Conservation (phyloP, 2,329 filamentous ascomycete genomes). For the Penicillium hesseltinei region DNA sequence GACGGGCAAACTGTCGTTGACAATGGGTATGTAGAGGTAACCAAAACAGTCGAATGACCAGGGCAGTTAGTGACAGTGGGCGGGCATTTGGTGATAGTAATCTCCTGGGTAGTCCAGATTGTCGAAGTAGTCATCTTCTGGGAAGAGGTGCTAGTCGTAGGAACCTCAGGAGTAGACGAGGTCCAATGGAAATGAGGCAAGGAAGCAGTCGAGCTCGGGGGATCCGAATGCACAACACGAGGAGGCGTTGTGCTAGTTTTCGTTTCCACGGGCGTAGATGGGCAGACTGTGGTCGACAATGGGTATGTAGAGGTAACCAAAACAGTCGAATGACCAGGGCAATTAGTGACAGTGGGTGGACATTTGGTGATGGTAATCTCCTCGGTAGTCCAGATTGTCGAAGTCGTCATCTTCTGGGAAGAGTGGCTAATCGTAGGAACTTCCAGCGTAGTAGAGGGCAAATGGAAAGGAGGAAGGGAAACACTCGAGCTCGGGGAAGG, state of each 20-base stretch:
- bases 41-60: slow-evolving; percentile 45
- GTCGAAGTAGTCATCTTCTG: slow-evolving; percentile 27
- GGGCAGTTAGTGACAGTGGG: slow-evolving; percentile 49
- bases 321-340: slow-evolving; percentile 50
- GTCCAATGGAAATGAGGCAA: not conserved
- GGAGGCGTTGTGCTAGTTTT: not conserved
- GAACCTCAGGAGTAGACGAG: not conserved
- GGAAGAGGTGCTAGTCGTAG: not conserved
- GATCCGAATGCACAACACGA: not conserved
- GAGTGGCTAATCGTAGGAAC: not conserved
- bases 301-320: slow-evolving; percentile 54
- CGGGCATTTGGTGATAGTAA: slow-evolving; percentile 39
- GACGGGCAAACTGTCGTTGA: slow-evolving; percentile 58
- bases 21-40: slow-evolving; percentile 53
- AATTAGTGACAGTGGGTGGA: slow-evolving; percentile 43
- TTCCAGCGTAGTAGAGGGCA: not conserved
- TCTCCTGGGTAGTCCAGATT: slow-evolving; percentile 29
- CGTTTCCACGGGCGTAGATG: slow-evolving; percentile 9
- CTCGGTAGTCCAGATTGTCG: slow-evolving; percentile 32
- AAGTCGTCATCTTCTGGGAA: slow-evolving; percentile 18
- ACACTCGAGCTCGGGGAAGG: not conserved
- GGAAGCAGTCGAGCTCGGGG: not conserved
- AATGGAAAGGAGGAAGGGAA: not conserved
- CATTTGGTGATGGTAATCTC: slow-evolving; percentile 37
- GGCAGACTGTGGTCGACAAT: slow-evolving; percentile 59